Percentiles rank a stretch among this genome's conserved stretches.
Evolutionary conservation across 768 basidiomycete genomes (phyloP).

Genomic region (Astraeus odoratus): DNA sequence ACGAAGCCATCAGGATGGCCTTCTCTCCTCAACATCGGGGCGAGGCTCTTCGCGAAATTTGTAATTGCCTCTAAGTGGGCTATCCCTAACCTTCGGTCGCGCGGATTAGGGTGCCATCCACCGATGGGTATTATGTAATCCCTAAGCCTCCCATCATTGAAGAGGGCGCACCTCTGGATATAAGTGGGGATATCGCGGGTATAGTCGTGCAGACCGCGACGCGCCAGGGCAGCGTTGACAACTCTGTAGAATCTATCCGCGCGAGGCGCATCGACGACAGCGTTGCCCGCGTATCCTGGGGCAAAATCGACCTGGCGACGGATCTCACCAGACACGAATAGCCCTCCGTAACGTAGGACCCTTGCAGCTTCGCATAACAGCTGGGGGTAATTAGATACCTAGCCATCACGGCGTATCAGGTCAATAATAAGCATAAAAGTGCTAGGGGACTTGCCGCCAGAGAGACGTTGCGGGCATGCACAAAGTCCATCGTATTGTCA

Average conservation of each 20-base stretch:
- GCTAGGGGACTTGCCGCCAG: conserved; percentile 46
- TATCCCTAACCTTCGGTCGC: conserved; percentile 33
- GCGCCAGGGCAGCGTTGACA: conserved; percentile 34
- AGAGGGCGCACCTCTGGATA: conserved; percentile 32
- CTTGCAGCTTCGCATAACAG: conserved; percentile 55
- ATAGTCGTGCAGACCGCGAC: conserved; percentile 33
- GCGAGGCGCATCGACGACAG: conserved; percentile 17
- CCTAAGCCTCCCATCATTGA: conserved; percentile 33
- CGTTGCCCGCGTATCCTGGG: conserved; percentile 23
- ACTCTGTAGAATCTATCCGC: conserved; percentile 29
- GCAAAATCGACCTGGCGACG: conserved; percentile 36
- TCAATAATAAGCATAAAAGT: conserved; percentile 3
- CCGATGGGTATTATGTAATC: conserved; percentile 49
- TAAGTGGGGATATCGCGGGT: conserved; percentile 32
- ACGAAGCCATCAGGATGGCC: conserved; percentile 30
- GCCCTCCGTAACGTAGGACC: conserved; percentile 61
- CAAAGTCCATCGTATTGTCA: conserved; percentile 52
- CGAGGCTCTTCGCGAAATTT: conserved; percentile 43
- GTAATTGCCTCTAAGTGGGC: conserved; percentile 33
- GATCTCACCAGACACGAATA: conserved; percentile 65
- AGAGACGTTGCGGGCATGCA: conserved; percentile 55
- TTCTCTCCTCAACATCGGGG: conserved; percentile 38
- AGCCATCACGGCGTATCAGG: conserved; percentile 12
- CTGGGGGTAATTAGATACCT: conserved; percentile 51
- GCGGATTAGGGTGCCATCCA: conserved; percentile 37